A percentile compares a stretch with the other conserved stretches of the same genome.
Conservation (phyloP, 1,284 basidiomycete species). For the Microbotryum silenes-acaulis region DNA sequence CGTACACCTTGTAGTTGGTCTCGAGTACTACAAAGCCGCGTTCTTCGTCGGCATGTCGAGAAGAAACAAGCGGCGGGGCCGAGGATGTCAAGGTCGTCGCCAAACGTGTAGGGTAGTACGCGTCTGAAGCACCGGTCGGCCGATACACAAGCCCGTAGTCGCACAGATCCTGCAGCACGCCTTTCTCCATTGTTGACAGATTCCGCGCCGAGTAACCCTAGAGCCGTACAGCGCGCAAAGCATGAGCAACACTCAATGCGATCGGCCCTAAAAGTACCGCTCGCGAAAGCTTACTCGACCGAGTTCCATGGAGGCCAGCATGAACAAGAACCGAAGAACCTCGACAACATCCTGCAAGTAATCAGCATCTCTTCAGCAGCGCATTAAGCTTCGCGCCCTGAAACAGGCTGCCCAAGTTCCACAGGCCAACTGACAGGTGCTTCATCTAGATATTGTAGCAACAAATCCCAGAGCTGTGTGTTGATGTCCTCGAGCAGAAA, state of each 20-base stretch:
- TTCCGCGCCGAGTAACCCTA: slow-evolving; percentile 83
- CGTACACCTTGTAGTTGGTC: slow-evolving; percentile 97
- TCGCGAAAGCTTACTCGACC: slow-evolving; percentile 54
- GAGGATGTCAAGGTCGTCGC: slow-evolving; percentile 83
- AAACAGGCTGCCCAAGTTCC: background rate
- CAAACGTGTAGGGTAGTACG: slow-evolving; percentile 91
- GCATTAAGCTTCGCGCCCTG: background rate
- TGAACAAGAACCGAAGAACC: slow-evolving; percentile 88
- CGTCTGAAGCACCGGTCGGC: slow-evolving; percentile 48
- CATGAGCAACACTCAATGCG: too few relatives aligned
- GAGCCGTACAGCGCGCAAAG: background rate
- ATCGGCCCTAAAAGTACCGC: too few relatives aligned
- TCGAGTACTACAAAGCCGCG: slow-evolving; percentile 87
- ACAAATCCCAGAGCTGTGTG: slow-evolving; percentile 91
- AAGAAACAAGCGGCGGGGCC: slow-evolving; percentile 54
- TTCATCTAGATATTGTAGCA: slow-evolving; percentile 80
- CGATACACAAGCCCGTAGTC: slow-evolving; percentile 93
- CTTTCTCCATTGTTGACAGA: slow-evolving; percentile 68
- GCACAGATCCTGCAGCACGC: slow-evolving; percentile 83
- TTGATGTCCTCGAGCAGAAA: slow-evolving; percentile 95
- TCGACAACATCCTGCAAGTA: slow-evolving; percentile 67
- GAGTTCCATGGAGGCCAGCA: slow-evolving; percentile 87
- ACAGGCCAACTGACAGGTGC: slow-evolving; percentile 53
- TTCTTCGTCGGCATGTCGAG: slow-evolving; percentile 51
- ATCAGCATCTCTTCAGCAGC: background rate